Evolutionary conservation across 768 basidiomycete species (phyloP), one percentile per base, ranked within the genome.

Genomic region (Podaxis sp.): DNA sequence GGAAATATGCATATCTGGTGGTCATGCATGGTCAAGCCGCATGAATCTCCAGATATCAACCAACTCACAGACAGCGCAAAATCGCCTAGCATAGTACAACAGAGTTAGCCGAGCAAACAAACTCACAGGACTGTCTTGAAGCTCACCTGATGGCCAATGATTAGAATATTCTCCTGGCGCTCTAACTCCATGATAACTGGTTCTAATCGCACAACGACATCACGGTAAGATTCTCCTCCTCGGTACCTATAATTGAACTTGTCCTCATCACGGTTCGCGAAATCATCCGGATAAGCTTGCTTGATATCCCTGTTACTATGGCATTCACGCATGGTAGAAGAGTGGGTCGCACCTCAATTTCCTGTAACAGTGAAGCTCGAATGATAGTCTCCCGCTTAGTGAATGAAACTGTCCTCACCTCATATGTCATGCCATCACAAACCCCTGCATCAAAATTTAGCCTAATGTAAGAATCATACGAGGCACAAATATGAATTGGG

Each of bases 131-230:
- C 37, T 56, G 24, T 5, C 40, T 57, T 27, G 68, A 61, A 25
- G 63, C 75, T 33, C 60, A 86, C 88, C 80, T 98, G 97, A 75
- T 99, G 97, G 0, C 96, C 95, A 37, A 99, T 90, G 66, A 99
- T 91, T 41, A 99, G 76, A 62, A 99, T 94, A 72, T 99, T 96
- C 75, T 96, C 92, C 74, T 98, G 97, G 59, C 97, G 82, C 75
- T 99, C 97, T 24, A 99, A 82, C 74, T 99, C 97, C 94, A 99
- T 98, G 68, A 99, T 99, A 57, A 98, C 91, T 24, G 97, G 97
- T 72, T 99, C 97, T 27, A 99, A 79, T 41, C 96, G 86, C 3
- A 93, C 85, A 12, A 97, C 94, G 9, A 99, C 96, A 71, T 99
- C 97, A 40, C 97, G 88, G 73, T 99, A 99, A 1, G 94, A 97